Conservation (phyloP, 129 eudicot species). For the Pulicaria dysenterica region DNA sequence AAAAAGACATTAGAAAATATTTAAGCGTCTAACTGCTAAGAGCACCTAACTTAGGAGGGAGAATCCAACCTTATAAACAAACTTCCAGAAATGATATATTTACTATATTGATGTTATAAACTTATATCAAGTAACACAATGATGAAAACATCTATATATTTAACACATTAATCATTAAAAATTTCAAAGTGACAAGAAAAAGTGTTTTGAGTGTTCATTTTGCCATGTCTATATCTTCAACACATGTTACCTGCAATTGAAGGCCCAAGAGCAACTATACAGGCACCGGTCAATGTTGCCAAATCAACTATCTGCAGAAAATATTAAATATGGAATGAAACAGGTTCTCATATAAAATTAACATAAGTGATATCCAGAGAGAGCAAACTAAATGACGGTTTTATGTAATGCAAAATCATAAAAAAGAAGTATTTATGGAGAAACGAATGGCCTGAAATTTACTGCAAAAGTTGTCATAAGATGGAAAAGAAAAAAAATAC, state of each 20-base stretch:
- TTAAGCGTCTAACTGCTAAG: too few species aligned
- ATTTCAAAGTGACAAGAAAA: neutral
- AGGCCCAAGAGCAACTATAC: slow-evolving; percentile 96
- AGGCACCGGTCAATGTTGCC: slow-evolving; percentile 96
- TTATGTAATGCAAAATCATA: slow-evolving; percentile 1
- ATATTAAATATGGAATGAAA: slow-evolving; percentile 18
- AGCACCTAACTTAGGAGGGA: too few species aligned
- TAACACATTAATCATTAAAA: neutral
- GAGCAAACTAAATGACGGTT: neutral
- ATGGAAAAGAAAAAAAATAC: slow-evolving; percentile 38
- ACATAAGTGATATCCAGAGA: neutral
- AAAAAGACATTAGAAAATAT: neutral
- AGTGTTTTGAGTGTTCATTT: neutral
- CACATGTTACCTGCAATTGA: slow-evolving; percentile 76
- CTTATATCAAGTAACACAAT: neutral
- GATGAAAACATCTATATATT: neutral
- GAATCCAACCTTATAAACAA: too few species aligned
- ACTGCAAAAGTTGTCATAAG: neutral
- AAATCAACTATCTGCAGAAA: slow-evolving; percentile 82
- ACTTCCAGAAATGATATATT: too few species aligned
- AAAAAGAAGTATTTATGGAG: neutral
- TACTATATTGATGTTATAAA: too few species aligned
- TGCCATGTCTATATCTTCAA: neutral
- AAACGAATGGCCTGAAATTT: neutral
- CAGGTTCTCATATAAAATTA: slow-evolving; percentile 5